A percentile compares a stretch with the other conserved stretches of the same genome.
These are phyloP conservation scores for Babesia microti DNA, from an alignment of 169 alveolate species.

Conservation along the genomic window DNA sequence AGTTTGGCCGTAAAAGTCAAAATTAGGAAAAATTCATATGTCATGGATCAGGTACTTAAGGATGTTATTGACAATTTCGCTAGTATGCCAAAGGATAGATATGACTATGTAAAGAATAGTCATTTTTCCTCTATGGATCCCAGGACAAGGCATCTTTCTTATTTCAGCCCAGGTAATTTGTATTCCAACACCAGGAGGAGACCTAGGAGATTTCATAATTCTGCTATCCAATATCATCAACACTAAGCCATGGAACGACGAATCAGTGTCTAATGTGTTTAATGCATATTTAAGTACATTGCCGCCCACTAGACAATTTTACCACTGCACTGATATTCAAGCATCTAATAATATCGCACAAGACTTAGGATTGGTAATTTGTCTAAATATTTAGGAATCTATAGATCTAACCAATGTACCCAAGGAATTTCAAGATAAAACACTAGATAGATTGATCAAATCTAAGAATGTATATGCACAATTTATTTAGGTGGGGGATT, in stretches of 20 bases:
- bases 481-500: conserved; percentile 23
- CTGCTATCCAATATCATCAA: conserved; percentile 14
- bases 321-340: conserved; percentile 27
- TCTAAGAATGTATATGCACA: not conserved
- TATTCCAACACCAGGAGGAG: conserved; percentile 28
- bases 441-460: conserved; percentile 5
- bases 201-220: conserved; percentile 29
- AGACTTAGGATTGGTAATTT: conserved; percentile 31
- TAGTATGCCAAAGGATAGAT: conserved; percentile 31
- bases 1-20: conserved; percentile 40
- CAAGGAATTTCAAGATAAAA: conserved; percentile 3
- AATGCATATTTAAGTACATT: conserved; percentile 8
- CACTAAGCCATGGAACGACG: conserved; percentile 4
- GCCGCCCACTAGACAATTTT: conserved; percentile 17
- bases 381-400: conserved; percentile 12
- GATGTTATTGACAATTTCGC: conserved; percentile 3
- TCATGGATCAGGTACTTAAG: conserved; percentile 5
- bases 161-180: conserved; percentile 33
- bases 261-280: conserved; percentile 13
- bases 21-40: conserved; percentile 16
- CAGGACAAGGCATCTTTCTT: conserved; percentile 12
- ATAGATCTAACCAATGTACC: conserved; percentile 28
- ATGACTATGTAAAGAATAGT: conserved; percentile 6
- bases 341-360: conserved; percentile 9
- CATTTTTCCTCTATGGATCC: conserved; percentile 39